Base-by-base conservation (phyloP, 1,284 basidiomycete genomes). In the Ceratobasidium papillatum region DNA sequence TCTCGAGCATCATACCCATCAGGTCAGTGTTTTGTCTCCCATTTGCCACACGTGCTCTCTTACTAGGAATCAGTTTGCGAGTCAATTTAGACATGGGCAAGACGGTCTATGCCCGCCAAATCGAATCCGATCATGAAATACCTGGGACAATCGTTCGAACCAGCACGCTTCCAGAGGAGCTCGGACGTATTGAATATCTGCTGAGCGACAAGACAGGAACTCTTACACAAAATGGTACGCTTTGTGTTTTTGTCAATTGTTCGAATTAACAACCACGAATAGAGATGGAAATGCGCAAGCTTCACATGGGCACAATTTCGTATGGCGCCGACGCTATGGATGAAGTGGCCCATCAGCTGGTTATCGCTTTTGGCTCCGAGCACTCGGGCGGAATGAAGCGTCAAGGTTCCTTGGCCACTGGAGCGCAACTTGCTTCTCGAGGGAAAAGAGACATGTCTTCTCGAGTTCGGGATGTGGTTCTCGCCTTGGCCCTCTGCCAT, bases 11-110 rank as follows among this genome's bases (percentile, higher is more conserved):
- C 82, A 99, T 99, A 80, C 98, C 98, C 32, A 99, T 99, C 84
- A 96, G 94, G 95, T 94, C 63, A 76, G 91, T 82, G 32, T 25
- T 22, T 63, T 47, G 47, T 8, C 1, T 27, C 66, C 63, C 8
- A 5, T 58, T 7, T 59, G 17, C 7, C 11, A 52, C 30, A 56
- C 27, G 17, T 22, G 14, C 34, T 22, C 2, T 32, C 17, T 19
- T 38, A 52, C 43, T 27, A 2, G 22, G 58, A 4, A 12, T 45
- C 77, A 98, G 95, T 86, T 85, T 99, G 68, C 93, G 98, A 32
- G 97, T 99, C 76, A 99, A 99, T 80, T 87, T 99, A 64, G 98
- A 99, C 82, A 99, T 99, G 96, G 98, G 97, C 76, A 99, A 99
- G 85, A 99, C 96, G 0, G 94, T 99, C 52, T 99, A 99, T 80